phyloP scores from a whole-genome alignment of 1,284 basidiomycete species.

The Sphaerobolus stellatus region DNA sequence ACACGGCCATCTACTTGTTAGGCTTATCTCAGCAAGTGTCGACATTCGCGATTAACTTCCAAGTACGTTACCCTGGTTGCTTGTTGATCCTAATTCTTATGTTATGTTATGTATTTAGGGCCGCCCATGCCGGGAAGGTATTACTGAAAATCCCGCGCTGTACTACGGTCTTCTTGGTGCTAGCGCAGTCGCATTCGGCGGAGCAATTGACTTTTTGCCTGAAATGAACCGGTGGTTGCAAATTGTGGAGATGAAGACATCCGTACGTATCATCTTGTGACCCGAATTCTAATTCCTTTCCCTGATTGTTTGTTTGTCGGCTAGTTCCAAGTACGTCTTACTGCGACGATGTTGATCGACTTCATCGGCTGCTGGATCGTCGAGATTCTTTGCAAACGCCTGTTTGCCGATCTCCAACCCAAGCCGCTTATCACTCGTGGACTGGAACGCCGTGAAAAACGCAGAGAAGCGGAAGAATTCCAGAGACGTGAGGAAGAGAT shows the following conservation, averaged over 20 bases:
- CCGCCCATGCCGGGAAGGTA: slow-evolving; percentile 94
- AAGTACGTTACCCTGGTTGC: slow-evolving; percentile 45
- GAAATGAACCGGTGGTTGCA: slow-evolving; percentile 97
- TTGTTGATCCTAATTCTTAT: background rate
- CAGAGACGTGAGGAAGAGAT: slow-evolving; percentile 15
- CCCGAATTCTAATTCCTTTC: background rate
- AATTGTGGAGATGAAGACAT: slow-evolving; percentile 84
- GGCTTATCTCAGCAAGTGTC: slow-evolving; percentile 94
- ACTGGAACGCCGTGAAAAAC: slow-evolving; percentile 62
- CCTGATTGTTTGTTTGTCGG: background rate
- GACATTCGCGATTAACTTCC: slow-evolving; percentile 96
- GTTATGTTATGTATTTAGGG: slow-evolving; percentile 49
- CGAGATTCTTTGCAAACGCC: slow-evolving; percentile 78
- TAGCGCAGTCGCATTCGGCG: slow-evolving; percentile 86
- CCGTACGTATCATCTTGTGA: slow-evolving; percentile 50
- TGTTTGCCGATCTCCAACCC: slow-evolving; percentile 90
- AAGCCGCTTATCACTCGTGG: slow-evolving; percentile 83
- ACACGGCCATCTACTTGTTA: slow-evolving; percentile 93
- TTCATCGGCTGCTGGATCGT: slow-evolving; percentile 87
- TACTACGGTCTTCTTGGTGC: slow-evolving; percentile 89
- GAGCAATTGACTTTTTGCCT: slow-evolving; percentile 90
- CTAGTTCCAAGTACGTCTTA: slow-evolving; percentile 81
- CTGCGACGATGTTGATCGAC: slow-evolving; percentile 81
- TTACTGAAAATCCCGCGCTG: slow-evolving; percentile 88
- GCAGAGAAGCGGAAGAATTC: slow-evolving; percentile 34